Base-by-base conservation (phyloP, 2,329 filamentous ascomycete species). In the Cladophialophora psammophila region DNA sequence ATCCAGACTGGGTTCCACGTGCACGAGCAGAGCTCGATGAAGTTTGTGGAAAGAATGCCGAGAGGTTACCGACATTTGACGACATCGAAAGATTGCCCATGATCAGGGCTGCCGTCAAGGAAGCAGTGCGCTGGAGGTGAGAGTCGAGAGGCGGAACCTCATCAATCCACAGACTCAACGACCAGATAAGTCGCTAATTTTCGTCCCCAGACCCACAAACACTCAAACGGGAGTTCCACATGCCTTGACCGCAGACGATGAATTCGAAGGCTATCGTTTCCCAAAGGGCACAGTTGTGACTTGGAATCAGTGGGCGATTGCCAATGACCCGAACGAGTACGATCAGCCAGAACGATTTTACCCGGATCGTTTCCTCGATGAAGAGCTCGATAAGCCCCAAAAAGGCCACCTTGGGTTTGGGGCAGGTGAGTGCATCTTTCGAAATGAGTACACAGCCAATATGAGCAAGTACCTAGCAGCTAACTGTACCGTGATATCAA, bases 101-200 rank as follows among this genome's bases (percentile, higher is more conserved):
- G 69, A 73, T 87, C 40, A 78, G 80, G 15, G 83, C 82, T 1
- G 78, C 86, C 8, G 79, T 87, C n/a, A 86, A 87, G 66, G 86
- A 89, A 66, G 79, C 83, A 0, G 75, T 87, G 10, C 80, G 86
- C 2, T 65, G 63, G 63, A 40, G 31, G 26, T 72, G 72, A 1
- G 74, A n/a, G n/a, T 73, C 31, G 71, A 75, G 15, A 26, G 15
- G 42, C n/a, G n/a, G n/a, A n/a, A n/a, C n/a, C n/a, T n/a, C n/a
- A n/a, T n/a, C n/a, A n/a, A n/a, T n/a, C n/a, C n/a, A n/a, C n/a
- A n/a, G n/a, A n/a, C n/a, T n/a, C n/a, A n/a, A n/a, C n/a, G n/a
- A n/a, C n/a, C n/a, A n/a, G n/a, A n/a, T n/a, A n/a, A n/a, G n/a
- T n/a, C n/a, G n/a, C n/a, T n/a, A n/a, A n/a, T n/a, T n/a, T n/a